Evolutionary conservation across 345 rosid genomes (phyloP), one percentile per base, ranked within the genome.

Genomic region (Brassica nigra): DNA sequence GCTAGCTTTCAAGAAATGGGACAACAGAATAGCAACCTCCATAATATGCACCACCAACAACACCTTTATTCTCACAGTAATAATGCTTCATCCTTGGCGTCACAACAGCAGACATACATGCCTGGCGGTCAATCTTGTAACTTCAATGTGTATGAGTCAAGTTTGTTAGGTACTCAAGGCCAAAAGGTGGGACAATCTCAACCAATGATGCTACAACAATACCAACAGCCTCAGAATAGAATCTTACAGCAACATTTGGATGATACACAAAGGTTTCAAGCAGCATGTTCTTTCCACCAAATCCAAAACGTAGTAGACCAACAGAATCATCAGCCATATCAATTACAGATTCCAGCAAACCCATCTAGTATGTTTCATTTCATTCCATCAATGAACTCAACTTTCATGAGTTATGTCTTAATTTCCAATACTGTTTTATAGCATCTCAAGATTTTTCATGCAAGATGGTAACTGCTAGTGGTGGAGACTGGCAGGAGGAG

Each of bases 401-500:
- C 16, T 54, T 54, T 54, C 23, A 54, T 47, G 55, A 47, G 1
- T 54, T 16, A 54, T 54, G 59, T 16, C n/a, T 59, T n/a, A n/a
- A 8, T 6, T 54, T 66, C n/a, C 14, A 37, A 44, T 66, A 69
- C 5, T 71, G 6, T 66, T 39, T 54, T 84, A 77, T 82, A 91
- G 95, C 92, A 76, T 83, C 91, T 68, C 82, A 89, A 37, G 94
- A 89, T 84, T 85, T 90, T 64, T 74, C 87, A 33, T 80, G 87
- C 75, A 86, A 88, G 83, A 83, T 87, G 3, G 89, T 85, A 34
- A 84, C 86, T 75, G 83, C 76, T 37, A 86, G 42, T 66, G 89
- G 86, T 44, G 83, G 78, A 59, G 95, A 91, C 80, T 91, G 93
- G 98, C 92, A 85, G 74, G 97, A 95, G 78, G 98, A 95, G 84